These are phyloP conservation scores for Astragalus membranaceus DNA, from an alignment of 306 rosid species.

Conservation along the genomic window DNA sequence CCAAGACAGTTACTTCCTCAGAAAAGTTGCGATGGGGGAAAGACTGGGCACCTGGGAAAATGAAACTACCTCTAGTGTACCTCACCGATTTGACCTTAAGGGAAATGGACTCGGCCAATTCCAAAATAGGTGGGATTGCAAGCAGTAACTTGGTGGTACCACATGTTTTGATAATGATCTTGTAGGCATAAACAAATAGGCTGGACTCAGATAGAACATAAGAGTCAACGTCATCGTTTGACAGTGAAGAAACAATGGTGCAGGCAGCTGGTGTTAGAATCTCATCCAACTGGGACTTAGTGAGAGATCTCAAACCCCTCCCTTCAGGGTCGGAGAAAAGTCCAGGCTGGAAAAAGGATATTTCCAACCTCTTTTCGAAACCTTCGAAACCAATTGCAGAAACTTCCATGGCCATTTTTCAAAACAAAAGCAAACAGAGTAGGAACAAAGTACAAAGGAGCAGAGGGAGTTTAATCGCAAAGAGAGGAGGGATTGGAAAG, in stretches of 20 bases:
- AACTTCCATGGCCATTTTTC: conserved; percentile 33
- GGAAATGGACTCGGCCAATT: conserved; percentile 38
- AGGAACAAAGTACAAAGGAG: background rate
- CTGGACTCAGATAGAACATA: conserved; percentile 73
- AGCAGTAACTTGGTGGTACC: conserved; percentile 64
- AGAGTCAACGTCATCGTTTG: conserved; percentile 49
- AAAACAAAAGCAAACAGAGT: background rate
- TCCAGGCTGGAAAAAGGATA: conserved; percentile 44
- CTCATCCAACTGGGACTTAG: conserved; percentile 50
- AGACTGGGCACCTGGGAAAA: conserved; percentile 59
- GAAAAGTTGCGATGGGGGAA: conserved; percentile 58
- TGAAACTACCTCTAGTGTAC: conserved; percentile 60
- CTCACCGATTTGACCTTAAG: conserved; percentile 44
- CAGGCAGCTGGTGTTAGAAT: conserved; percentile 60
- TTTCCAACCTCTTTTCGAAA: conserved; percentile 61
- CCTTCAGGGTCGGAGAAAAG: conserved; percentile 57
- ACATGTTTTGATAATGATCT: conserved; percentile 63
- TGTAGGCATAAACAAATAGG: conserved; percentile 51
- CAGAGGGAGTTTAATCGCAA: conserved; percentile 21
- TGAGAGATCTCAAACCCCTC: conserved; percentile 46
- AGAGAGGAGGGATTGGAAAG: conserved; percentile 47
- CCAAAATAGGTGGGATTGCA: conserved; percentile 50
- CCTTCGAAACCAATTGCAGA: conserved; percentile 76
- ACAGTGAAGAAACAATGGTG: conserved; percentile 56
- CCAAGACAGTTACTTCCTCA: conserved; percentile 49